A percentile compares a stretch with the other conserved stretches of the same genome.
These are phyloP conservation scores for Gossypium aridum DNA, from an alignment of 441 rosid species.

Conservation along the genomic window DNA sequence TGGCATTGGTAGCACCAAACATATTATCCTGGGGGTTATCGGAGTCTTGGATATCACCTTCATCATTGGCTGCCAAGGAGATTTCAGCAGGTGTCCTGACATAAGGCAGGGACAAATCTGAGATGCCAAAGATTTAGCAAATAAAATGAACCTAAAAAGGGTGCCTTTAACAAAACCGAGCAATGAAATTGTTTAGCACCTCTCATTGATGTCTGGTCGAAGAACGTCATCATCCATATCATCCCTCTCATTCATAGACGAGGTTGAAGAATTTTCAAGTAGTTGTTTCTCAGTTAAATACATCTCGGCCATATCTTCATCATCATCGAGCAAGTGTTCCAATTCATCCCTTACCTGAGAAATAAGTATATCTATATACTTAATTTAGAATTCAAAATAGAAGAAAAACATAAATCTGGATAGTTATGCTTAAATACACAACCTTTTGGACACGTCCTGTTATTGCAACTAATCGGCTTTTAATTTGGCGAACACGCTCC, in stretches of 20 bases:
- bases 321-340: constrained; percentile 83
- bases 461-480: constrained; percentile 85
- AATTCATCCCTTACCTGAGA: constrained; percentile 76
- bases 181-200: constrained; percentile 26
- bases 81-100: constrained; percentile 48
- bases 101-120: neutral
- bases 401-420: neutral
- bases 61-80: constrained; percentile 33
- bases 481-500: constrained; percentile 85
- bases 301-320: constrained; percentile 97
- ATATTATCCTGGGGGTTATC: constrained; percentile 38
- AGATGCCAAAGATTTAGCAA: neutral
- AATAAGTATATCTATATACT: neutral
- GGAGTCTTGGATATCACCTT: constrained; percentile 32
- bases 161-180: neutral
- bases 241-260: constrained; percentile 53
- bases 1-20: constrained; percentile 33
- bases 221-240: constrained; percentile 40
- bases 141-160: neutral
- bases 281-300: constrained; percentile 76
- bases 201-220: constrained; percentile 41
- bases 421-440: neutral
- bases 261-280: constrained; percentile 56
- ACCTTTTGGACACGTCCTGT: constrained; percentile 91
- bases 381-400: neutral